A percentile compares a stretch with the other conserved stretches of the same genome.
These are phyloP conservation scores for Arabis hirsuta DNA, from an alignment of 345 rosid species.

Conservation along the genomic window DNA sequence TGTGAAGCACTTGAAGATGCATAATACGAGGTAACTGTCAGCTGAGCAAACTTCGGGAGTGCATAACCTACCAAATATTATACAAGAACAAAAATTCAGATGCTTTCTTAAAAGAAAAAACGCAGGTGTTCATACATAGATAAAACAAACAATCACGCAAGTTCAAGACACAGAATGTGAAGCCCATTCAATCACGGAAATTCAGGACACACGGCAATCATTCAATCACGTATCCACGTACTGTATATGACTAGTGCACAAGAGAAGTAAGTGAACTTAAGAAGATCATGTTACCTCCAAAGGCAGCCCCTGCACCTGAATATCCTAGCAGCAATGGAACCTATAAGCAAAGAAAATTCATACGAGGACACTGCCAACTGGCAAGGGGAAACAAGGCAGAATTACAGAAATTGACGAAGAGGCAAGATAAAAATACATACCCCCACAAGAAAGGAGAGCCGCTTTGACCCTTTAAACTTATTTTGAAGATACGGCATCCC, in stretches of 20 bases:
- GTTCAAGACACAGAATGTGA: conserved; percentile 8
- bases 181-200: conserved; percentile 2
- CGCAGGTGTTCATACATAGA: neutral
- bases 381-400: neutral
- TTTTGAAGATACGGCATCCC: conserved; percentile 81
- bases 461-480: conserved; percentile 79
- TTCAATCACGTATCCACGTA: neutral
- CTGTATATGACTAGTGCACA: neutral
- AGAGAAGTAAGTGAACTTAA: conserved; percentile 15
- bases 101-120: conserved; percentile 17
- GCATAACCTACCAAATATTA: conserved; percentile 63
- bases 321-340: conserved; percentile 74
- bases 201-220: neutral
- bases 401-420: neutral
- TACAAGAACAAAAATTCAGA: conserved; percentile 14
- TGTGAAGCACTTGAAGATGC: conserved; percentile 95
- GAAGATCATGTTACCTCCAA: conserved; percentile 70
- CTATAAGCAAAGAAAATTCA: conserved; percentile 47
- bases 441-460: conserved; percentile 82
- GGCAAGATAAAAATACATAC: conserved; percentile 44
- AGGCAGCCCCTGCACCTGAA: conserved; percentile 79
- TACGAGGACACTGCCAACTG: neutral
- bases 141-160: conserved; percentile 11
- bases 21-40: conserved; percentile 83
- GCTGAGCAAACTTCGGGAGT: conserved; percentile 83